A percentile compares a stretch with the other conserved stretches of the same genome.
phyloP scores from a whole-genome alignment of 2,329 filamentous ascomycete genomes.

The Neofusicoccum umdonicola region DNA sequence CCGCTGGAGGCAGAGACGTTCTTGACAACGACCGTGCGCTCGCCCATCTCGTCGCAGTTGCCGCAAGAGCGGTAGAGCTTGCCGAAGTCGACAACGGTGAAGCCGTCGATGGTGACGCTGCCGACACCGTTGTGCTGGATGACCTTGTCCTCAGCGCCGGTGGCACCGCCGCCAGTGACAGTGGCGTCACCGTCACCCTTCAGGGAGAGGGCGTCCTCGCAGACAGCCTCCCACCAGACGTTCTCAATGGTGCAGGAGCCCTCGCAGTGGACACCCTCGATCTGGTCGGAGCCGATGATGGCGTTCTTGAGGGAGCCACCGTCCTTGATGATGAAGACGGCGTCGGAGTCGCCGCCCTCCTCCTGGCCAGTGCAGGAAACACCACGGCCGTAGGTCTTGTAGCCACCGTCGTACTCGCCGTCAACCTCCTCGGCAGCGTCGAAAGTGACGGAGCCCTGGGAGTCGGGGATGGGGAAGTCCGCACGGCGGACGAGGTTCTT shows the following conservation, averaged over 20 bases:
- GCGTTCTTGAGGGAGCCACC: constrained; percentile 55
- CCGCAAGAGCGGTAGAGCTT: constrained; percentile 51
- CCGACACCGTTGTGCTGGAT: constrained; percentile 45
- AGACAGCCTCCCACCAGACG: constrained; percentile 46
- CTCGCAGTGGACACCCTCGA: constrained; percentile 53
- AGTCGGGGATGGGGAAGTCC: constrained; percentile 18
- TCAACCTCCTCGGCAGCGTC: constrained; percentile 16
- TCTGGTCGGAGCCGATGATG: constrained; percentile 54
- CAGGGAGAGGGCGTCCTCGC: constrained; percentile 40
- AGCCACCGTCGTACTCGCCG: constrained; percentile 15
- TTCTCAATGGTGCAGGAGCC: constrained; percentile 49
- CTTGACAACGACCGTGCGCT: constrained; percentile 46
- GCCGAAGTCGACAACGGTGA: constrained; percentile 37
- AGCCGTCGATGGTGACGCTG: constrained; percentile 37
- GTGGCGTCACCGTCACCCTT: constrained; percentile 37
- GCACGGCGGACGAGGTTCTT: constrained; percentile 17
- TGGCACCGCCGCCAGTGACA: constrained; percentile 43
- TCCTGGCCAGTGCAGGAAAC: constrained; percentile 33
- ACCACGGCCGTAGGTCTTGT: constrained; percentile 18
- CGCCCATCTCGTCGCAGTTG: constrained; percentile 46
- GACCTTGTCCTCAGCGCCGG: constrained; percentile 34
- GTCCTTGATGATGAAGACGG: constrained; percentile 53
- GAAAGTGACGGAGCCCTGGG: constrained; percentile 14
- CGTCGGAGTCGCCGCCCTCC: constrained; percentile 47
- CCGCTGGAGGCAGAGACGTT: constrained; percentile 43